Evolutionary conservation across 805 yeast species (phyloP).

Genomic region (Myxozyma monticola): DNA sequence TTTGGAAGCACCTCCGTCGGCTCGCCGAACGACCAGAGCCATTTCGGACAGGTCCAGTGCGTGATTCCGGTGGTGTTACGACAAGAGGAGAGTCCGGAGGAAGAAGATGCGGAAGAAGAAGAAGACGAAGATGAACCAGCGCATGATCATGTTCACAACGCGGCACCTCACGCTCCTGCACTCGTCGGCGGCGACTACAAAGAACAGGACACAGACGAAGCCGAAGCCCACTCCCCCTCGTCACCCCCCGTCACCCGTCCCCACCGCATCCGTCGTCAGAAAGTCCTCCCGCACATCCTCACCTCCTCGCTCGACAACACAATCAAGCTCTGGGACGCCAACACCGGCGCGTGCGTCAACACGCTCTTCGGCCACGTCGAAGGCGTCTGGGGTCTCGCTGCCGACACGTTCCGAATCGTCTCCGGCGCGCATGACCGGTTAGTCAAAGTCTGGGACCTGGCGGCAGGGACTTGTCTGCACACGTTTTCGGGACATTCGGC

Average conservation of each 20-base stretch:
- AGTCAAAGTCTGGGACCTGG: slow-evolving; percentile 93
- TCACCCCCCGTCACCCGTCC: slow-evolving; percentile 8
- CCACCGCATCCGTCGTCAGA: slow-evolving; percentile 12
- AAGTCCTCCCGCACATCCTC: slow-evolving; percentile 19
- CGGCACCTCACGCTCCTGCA: slow-evolving; percentile 11
- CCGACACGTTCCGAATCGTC: slow-evolving; percentile 91
- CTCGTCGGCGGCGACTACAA: slow-evolving; percentile 20
- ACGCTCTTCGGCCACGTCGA: slow-evolving; percentile 98
- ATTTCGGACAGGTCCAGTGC: slow-evolving; percentile 90
- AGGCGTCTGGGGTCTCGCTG: slow-evolving; percentile 96
- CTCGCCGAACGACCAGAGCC: slow-evolving; percentile 50
- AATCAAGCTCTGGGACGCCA: slow-evolving; percentile 91
- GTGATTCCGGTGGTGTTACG: slow-evolving; percentile 79
- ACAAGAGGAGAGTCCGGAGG: slow-evolving; percentile 47
- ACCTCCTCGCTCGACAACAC: slow-evolving; percentile 97
- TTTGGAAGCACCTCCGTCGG: slow-evolving; percentile 52
- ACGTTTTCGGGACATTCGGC: slow-evolving; percentile 74
- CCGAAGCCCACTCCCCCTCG: slow-evolving; percentile 29
- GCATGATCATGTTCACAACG: slow-evolving; percentile 14
- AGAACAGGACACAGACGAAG: slow-evolving; percentile 26
- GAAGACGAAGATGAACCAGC: slow-evolving; percentile 14
- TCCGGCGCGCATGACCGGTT: slow-evolving; percentile 92
- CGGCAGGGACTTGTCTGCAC: slow-evolving; percentile 90
- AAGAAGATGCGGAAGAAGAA: slow-evolving; percentile 17
- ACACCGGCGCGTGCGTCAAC: slow-evolving; percentile 81